Evolutionary conservation across 352 stramenopile species (phyloP).

Genomic region (Globisporangium emineosum): DNA sequence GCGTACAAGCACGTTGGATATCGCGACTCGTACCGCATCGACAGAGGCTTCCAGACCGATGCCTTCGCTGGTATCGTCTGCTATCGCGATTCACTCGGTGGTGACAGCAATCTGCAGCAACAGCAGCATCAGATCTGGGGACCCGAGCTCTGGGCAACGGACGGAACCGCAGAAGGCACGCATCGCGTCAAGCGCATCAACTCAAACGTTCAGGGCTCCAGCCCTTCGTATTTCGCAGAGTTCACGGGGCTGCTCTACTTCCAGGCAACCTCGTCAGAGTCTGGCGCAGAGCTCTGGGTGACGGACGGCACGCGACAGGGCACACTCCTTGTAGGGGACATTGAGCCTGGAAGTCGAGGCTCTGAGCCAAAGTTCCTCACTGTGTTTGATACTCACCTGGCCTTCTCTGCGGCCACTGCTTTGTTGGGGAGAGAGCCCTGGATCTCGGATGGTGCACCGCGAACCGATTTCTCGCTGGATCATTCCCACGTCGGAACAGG

Average conservation of each 20-base stretch:
- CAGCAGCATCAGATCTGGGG: slow-evolving; percentile 22
- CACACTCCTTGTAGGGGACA: slow-evolving; percentile 55
- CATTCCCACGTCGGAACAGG: slow-evolving; percentile 28
- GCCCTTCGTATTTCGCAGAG: slow-evolving; percentile 38
- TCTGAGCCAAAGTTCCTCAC: slow-evolving; percentile 38
- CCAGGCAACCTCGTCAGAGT: slow-evolving; percentile 45
- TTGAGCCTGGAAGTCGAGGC: slow-evolving; percentile 41
- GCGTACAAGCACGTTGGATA: slow-evolving; percentile 84
- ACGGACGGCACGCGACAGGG: slow-evolving; percentile 53
- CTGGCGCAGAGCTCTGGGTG: slow-evolving; percentile 74
- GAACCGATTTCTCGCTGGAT: slow-evolving; percentile 27
- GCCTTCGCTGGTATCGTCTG: slow-evolving; percentile 84
- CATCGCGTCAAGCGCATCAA: slow-evolving; percentile 51
- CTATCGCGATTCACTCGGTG: slow-evolving; percentile 25
- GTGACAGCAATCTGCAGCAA: not conserved
- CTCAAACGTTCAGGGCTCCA: slow-evolving; percentile 19
- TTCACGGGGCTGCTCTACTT: slow-evolving; percentile 58
- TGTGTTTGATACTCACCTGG: slow-evolving; percentile 30
- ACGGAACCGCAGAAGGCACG: slow-evolving; percentile 71
- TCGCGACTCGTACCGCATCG: slow-evolving; percentile 59
- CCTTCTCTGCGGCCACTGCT: slow-evolving; percentile 51
- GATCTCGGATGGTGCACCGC: slow-evolving; percentile 43
- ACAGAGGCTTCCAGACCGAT: slow-evolving; percentile 42
- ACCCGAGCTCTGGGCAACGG: slow-evolving; percentile 77
- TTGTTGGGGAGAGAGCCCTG: slow-evolving; percentile 53